phyloP scores from a whole-genome alignment of 2,329 filamentous ascomycete genomes.

The Zarea fungicola region DNA sequence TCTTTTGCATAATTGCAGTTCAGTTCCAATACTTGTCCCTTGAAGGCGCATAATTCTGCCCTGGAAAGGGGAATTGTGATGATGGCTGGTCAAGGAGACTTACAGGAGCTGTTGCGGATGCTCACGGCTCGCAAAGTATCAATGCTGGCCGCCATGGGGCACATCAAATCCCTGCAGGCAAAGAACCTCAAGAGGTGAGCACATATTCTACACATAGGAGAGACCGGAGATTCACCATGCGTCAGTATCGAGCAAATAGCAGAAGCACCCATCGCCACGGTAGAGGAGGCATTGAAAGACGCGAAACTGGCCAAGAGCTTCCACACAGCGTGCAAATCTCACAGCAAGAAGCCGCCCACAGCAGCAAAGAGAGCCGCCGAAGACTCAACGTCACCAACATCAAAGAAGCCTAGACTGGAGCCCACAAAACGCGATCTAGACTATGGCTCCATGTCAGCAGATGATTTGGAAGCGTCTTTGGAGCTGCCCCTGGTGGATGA shows the following conservation, averaged over 20 bases:
- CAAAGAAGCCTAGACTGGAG: conserved; percentile 30
- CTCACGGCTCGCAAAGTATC: conserved; percentile 54
- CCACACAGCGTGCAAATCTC: conserved; percentile 50
- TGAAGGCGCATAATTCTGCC: too few relatives aligned
- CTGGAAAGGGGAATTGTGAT: not conserved
- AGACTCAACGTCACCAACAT: conserved; percentile 14
- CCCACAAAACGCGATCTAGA: conserved; percentile 30
- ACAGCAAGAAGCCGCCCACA: conserved; percentile 34
- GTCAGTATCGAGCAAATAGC: conserved; percentile 51
- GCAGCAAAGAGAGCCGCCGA: conserved; percentile 26
- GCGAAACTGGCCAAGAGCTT: conserved; percentile 45
- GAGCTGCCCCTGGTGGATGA: conserved; percentile 52
- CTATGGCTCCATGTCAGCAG: conserved; percentile 41
- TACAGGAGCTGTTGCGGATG: conserved; percentile 57
- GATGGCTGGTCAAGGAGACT: conserved; percentile 53
- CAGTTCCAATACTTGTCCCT: too few relatives aligned
- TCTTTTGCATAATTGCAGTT: too few relatives aligned
- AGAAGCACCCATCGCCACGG: conserved; percentile 37
- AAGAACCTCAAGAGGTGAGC: conserved; percentile 52
- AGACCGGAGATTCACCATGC: not conserved
- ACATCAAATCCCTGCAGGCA: conserved; percentile 52
- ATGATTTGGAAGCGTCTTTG: conserved; percentile 59
- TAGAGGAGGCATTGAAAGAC: conserved; percentile 44
- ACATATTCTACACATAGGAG: conserved; percentile 4
- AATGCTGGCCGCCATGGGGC: conserved; percentile 54